These are phyloP conservation scores for Boletus sp. DNA, from an alignment of 768 basidiomycete species.

Conservation along the genomic window DNA sequence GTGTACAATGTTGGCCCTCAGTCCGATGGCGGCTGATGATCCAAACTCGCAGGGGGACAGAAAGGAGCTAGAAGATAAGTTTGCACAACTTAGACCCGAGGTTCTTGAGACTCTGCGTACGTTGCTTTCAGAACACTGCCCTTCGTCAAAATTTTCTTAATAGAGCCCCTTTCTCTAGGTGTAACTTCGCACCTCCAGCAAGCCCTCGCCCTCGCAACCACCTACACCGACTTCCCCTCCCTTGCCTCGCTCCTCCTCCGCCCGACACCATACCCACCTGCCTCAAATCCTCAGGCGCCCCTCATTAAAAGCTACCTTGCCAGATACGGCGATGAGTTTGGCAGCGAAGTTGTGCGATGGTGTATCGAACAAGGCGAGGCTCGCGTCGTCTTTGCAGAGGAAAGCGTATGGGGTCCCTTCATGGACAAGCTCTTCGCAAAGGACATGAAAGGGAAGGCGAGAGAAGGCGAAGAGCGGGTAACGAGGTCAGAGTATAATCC, in stretches of 20 bases:
- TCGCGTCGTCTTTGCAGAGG: conserved; percentile 77
- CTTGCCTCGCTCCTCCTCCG: conserved; percentile 83
- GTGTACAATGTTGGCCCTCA: conserved; percentile 23
- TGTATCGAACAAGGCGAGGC: conserved; percentile 89
- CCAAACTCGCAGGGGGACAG: conserved; percentile 52
- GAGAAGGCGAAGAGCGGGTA: conserved; percentile 36
- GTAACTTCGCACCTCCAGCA: conserved; percentile 58
- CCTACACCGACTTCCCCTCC: conserved; percentile 80
- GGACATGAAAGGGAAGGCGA: conserved; percentile 22
- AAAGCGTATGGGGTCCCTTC: conserved; percentile 55
- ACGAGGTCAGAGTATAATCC: conserved; percentile 43
- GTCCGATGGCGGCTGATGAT: conserved; percentile 44
- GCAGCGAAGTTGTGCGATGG: conserved; percentile 88
- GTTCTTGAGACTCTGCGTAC: conserved; percentile 78
- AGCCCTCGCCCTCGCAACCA: conserved; percentile 82
- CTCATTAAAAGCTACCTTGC: conserved; percentile 72
- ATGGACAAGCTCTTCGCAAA: conserved; percentile 67
- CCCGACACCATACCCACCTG: conserved; percentile 57
- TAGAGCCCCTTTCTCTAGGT: conserved; percentile 40
- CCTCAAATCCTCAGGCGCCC: conserved; percentile 58
- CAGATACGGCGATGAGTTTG: conserved; percentile 77
- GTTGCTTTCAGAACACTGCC: conserved; percentile 22
- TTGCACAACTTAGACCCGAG: conserved; percentile 68
- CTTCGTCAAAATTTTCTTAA: background rate
- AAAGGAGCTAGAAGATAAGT: conserved; percentile 60